phyloP scores from a whole-genome alignment of 73 alveolate species.

The Paramecium pentaurelia region DNA sequence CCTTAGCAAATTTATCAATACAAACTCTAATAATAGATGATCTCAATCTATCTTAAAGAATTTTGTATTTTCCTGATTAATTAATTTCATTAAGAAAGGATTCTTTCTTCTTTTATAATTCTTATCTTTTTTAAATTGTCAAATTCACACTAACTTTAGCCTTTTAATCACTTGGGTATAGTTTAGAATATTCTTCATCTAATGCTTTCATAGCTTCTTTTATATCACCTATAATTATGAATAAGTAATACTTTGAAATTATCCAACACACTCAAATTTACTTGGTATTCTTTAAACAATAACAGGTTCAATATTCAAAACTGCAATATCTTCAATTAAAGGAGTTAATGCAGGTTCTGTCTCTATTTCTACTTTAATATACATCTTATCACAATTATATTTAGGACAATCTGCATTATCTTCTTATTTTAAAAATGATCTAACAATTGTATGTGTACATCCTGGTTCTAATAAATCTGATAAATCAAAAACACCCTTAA shows the following conservation, averaged over 20 bases:
- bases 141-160: slow-evolving; percentile 33
- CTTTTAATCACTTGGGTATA: slow-evolving; percentile 65
- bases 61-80: slow-evolving; percentile 91
- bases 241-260: slow-evolving; percentile 76
- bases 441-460: slow-evolving; percentile 38
- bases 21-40: slow-evolving; percentile 94
- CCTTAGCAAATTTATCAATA: slow-evolving; percentile 87
- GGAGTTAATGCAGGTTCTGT: slow-evolving; percentile 82
- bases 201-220: slow-evolving; percentile 82
- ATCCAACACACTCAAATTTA: slow-evolving; percentile 81
- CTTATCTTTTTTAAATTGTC: slow-evolving; percentile 65
- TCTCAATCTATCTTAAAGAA: slow-evolving; percentile 90
- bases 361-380: slow-evolving; percentile 73
- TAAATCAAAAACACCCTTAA: slow-evolving; percentile 84
- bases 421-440: not conserved
- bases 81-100: slow-evolving; percentile 92
- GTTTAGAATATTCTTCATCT: slow-evolving; percentile 72
- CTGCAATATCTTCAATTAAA: slow-evolving; percentile 70
- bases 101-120: slow-evolving; percentile 88
- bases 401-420: slow-evolving; percentile 42
- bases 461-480: slow-evolving; percentile 86
- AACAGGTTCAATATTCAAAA: slow-evolving; percentile 77
- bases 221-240: slow-evolving; percentile 64
- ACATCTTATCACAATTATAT: slow-evolving; percentile 64
- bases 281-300: slow-evolving; percentile 73